phyloP scores from a whole-genome alignment of 2,329 filamentous ascomycete species.

The Hirsutella thompsonii region DNA sequence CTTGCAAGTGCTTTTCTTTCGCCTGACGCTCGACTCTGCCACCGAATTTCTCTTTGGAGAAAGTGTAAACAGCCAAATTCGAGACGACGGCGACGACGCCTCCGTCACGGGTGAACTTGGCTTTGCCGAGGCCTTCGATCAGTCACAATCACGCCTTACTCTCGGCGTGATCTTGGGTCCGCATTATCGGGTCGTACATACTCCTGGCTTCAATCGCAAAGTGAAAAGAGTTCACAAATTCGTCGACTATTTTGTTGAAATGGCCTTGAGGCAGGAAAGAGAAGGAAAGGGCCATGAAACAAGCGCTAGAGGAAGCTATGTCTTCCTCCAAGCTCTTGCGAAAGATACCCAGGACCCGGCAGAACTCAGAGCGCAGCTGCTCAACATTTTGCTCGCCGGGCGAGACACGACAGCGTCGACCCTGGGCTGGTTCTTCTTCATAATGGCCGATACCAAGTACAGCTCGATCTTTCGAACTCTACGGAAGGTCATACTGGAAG shows the following conservation, averaged over 20 bases:
- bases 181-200: constrained; percentile 30
- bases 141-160: constrained; percentile 27
- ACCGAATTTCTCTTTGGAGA: constrained; percentile 51
- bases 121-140: constrained; percentile 20
- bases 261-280: constrained; percentile 25
- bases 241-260: constrained; percentile 54
- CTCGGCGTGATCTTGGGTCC: constrained; percentile 36
- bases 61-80: constrained; percentile 29
- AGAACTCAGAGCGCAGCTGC: constrained; percentile 15
- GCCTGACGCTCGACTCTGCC: constrained; percentile 32
- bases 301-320: constrained; percentile 10
- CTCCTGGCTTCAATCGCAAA: constrained; percentile 48
- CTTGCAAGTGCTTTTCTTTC: constrained; percentile 33
- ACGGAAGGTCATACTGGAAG: constrained; percentile 22
- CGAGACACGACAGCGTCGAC: constrained; percentile 41
- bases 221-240: constrained; percentile 56
- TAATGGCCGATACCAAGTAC: constrained; percentile 22
- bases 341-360: constrained; percentile 17
- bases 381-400: constrained; percentile 32
- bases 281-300: constrained; percentile 4
- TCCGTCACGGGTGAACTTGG: constrained; percentile 12
- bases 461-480: constrained; percentile 27
- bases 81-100: constrained; percentile 6
- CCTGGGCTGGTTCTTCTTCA: constrained; percentile 33
- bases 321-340: constrained; percentile 18